Percentiles rank a stretch among this genome's conserved stretches.
These are phyloP conservation scores for Funneliformis caledonium DNA, from an alignment of 371 early-diverging fungal genomes.

Conservation along the genomic window DNA sequence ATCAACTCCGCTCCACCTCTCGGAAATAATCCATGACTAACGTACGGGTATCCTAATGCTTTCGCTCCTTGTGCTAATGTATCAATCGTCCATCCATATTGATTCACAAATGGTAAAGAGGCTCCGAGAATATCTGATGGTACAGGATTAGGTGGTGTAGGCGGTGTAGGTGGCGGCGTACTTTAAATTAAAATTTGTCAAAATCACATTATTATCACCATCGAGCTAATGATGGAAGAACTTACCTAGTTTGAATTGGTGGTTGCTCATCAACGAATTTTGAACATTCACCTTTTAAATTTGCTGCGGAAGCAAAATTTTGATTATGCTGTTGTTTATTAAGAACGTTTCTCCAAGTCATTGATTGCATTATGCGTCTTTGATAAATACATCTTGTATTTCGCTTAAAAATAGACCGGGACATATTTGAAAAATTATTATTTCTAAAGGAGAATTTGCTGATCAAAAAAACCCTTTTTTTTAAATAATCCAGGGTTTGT, in stretches of 20 bases:
- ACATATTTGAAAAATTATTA: not conserved
- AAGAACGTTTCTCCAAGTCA: not conserved
- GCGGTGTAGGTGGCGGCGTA: not conserved
- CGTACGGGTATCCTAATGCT: conserved; percentile 71
- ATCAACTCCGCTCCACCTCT: conserved; percentile 75
- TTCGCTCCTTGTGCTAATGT: conserved; percentile 72
- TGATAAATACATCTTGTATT: not conserved
- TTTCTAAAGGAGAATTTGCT: not conserved
- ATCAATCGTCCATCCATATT: conserved; percentile 76
- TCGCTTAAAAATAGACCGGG: not conserved
- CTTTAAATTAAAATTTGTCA: not conserved
- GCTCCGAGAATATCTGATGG: conserved; percentile 59
- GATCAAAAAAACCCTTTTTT: too few relatives aligned
- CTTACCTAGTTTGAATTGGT: not conserved
- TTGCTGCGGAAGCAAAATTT: not conserved
- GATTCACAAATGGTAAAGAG: conserved; percentile 69
- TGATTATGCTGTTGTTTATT: not conserved
- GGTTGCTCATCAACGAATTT: not conserved
- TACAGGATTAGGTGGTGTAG: not conserved
- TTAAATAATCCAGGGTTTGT: too few relatives aligned
- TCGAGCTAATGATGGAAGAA: too few relatives aligned
- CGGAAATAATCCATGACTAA: conserved; percentile 74
- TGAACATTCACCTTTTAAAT: not conserved
- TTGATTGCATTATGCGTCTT: not conserved
- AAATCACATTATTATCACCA: too few relatives aligned